Percentiles rank a stretch among this genome's conserved stretches.
Conservation (phyloP, 495 filamentous ascomycete genomes). For the Bombardia bombarda region DNA sequence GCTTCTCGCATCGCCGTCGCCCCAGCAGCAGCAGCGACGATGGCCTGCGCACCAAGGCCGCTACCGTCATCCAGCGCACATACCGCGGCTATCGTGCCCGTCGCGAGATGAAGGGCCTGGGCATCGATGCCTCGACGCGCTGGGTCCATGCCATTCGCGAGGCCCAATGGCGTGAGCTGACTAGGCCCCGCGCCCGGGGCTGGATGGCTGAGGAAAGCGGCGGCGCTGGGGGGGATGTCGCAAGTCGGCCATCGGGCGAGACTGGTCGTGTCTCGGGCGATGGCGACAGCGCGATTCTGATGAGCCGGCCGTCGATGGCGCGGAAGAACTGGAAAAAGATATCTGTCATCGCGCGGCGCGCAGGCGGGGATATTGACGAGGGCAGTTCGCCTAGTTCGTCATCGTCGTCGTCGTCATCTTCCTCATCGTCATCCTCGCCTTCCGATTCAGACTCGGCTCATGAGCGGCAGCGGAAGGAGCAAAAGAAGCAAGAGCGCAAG, state of each 20-base stretch:
- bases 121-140: constrained; percentile 56
- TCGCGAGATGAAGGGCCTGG: constrained; percentile 54
- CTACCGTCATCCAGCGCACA: constrained; percentile 52
- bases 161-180: constrained; percentile 51
- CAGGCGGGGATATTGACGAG: constrained; percentile 52
- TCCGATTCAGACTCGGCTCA: constrained; percentile 18
- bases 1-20: constrained; percentile 4
- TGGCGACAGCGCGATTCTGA: neutral
- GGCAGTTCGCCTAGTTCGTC: constrained; percentile 12
- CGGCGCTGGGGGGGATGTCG: neutral
- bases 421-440: constrained; percentile 4
- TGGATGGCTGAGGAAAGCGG: constrained; percentile 4
- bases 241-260: constrained; percentile 1
- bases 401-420: neutral
- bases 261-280: neutral
- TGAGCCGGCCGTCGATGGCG: constrained; percentile 29
- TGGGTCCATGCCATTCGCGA: constrained; percentile 64
- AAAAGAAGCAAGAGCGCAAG: constrained; percentile 26
- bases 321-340: constrained; percentile 68
- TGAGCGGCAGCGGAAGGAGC: constrained; percentile 24
- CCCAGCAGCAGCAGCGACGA: constrained; percentile 11
- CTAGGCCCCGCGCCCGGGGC: constrained; percentile 35
- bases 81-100: constrained; percentile 66
- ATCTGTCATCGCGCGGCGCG: constrained; percentile 60
- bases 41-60: constrained; percentile 30